Conservation (phyloP, 768 basidiomycete species). For the Pleurotus tuoliensis region DNA sequence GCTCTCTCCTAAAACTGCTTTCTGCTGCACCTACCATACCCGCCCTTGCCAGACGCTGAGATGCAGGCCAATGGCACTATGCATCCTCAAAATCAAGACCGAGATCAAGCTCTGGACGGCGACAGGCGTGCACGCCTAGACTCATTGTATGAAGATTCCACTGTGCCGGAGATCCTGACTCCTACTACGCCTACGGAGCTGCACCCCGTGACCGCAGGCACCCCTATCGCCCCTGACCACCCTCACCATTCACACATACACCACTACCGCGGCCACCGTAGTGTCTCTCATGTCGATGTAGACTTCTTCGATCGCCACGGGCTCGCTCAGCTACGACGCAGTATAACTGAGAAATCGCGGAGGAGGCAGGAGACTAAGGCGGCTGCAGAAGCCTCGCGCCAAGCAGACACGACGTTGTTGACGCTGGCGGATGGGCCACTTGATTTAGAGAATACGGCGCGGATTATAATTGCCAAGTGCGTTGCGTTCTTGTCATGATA, state of each 20-base stretch:
- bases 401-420: background rate
- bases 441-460: slow-evolving; percentile 4
- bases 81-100: too few species aligned
- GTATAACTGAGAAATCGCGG: background rate
- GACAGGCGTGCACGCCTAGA: too few species aligned
- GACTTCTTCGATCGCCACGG: slow-evolving; percentile 7
- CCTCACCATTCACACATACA: background rate
- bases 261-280: background rate
- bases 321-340: background rate
- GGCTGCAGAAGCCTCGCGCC: background rate
- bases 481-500: background rate
- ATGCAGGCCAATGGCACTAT: too few species aligned
- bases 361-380: background rate
- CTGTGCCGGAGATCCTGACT: too few species aligned
- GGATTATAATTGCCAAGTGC: background rate
- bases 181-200: too few species aligned
- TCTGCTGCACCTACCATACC: too few species aligned
- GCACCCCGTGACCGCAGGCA: too few species aligned
- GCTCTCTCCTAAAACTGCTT: too few species aligned
- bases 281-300: slow-evolving; percentile 3
- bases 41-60: too few species aligned
- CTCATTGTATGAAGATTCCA: too few species aligned
- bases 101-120: too few species aligned
- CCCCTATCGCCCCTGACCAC: too few species aligned
- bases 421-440: background rate